These are phyloP conservation scores for Phragmites australis DNA, from an alignment of 176 grass and related monocot species.

Conservation along the genomic window DNA sequence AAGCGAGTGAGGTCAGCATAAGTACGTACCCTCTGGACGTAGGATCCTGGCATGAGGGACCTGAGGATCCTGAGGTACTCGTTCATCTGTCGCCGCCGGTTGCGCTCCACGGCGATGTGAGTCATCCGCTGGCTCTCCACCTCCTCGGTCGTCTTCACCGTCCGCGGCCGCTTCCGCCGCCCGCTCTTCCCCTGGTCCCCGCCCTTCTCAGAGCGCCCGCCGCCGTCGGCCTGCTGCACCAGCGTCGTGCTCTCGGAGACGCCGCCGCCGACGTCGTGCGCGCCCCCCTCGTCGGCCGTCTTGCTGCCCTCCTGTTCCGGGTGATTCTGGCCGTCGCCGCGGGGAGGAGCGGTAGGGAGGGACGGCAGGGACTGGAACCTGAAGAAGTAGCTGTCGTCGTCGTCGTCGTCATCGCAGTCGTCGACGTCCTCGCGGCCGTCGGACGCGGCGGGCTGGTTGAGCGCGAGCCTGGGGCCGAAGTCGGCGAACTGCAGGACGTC, in stretches of 20 bases:
- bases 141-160: conserved; percentile 75
- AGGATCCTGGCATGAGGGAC: conserved; percentile 80
- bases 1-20: background rate
- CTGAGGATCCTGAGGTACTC: conserved; percentile 76
- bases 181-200: conserved; percentile 58
- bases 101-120: conserved; percentile 91
- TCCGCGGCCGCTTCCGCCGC: conserved; percentile 69
- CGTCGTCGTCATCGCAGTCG: conserved; percentile 8
- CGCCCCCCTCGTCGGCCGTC: conserved; percentile 29
- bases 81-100: conserved; percentile 81
- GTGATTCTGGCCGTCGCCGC: background rate
- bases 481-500: conserved; percentile 94
- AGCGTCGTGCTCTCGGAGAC: conserved; percentile 52
- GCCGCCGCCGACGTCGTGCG: conserved; percentile 20
- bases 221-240: conserved; percentile 36
- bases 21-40: conserved; percentile 78
- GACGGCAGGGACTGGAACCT: conserved; percentile 56
- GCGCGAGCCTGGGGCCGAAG: conserved; percentile 82
- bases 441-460: conserved; percentile 57
- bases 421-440: background rate
- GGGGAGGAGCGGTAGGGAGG: background rate
- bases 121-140: conserved; percentile 95
- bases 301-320: conserved; percentile 43
- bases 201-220: background rate
- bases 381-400: conserved; percentile 68